Evolutionary conservation across 345 rosid genomes (phyloP), one percentile per base, ranked within the genome.

Genomic region (Arabidopsis thaliana): DNA sequence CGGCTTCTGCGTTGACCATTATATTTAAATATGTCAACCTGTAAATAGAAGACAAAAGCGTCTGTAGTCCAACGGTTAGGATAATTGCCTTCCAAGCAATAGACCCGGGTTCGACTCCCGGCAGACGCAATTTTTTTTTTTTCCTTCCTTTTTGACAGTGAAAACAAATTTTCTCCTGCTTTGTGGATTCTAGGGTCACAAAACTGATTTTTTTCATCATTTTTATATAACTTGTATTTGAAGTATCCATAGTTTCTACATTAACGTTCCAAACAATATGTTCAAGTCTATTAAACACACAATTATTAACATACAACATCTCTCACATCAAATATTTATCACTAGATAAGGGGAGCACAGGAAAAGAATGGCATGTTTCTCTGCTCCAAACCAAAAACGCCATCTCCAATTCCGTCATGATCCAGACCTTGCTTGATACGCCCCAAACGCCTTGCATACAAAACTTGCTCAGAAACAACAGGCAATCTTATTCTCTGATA

Each of bases 51-150:
- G n/a, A 2, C 14, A 32, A 13, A 1, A 10, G 82, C 78, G 91
- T 86, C 65, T 89, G 91, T 87, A 87, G 95, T 89, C 89, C 97
- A 86, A 89, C 89, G 90, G 93, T 88, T 83, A 87, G 90, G 91
- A 91, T 89, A 87, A 85, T 89, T 87, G 93, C 88, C 93, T 88
- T 88, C 91, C 90, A 25, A 52, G 84, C 83, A 86, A 87, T 86
- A 88, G 90, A 85, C 87, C 91, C 88, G 89, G 91, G 90, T 88
- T 88, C 89, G 91, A 85, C 93, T 88, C 88, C 89, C 88, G 87
- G 90, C 88, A 85, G 66, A 88, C 89, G 85, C 90, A 28, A 28
- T 28, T 9, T 40, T 0, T 3, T 41, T 1, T 12, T 53, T 1
- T 37, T 0, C 2, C 8, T 5, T 25, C 5, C 5, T 5, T 51